A percentile compares a stretch with the other conserved stretches of the same genome.
Evolutionary conservation across 2,329 filamentous ascomycete species (phyloP).

Genomic region (Xylariaceae sp.): DNA sequence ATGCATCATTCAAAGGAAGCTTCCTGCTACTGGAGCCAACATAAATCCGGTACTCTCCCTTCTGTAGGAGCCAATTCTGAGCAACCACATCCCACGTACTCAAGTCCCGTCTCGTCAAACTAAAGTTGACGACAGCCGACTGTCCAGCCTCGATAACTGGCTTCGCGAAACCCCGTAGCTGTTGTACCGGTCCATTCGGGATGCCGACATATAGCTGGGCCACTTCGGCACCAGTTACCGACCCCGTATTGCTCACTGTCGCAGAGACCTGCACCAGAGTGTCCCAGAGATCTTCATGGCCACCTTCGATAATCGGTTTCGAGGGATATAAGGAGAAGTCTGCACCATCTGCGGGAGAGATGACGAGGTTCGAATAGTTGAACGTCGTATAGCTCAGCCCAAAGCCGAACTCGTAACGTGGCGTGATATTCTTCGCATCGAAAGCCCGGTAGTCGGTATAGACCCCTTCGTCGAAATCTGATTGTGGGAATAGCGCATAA

Average conservation of each 20-base stretch:
- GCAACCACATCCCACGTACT: conserved; percentile 67
- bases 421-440: conserved; percentile 61
- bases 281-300: conserved; percentile 56
- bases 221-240: conserved; percentile 67
- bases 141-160: conserved; percentile 56
- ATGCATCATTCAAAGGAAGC: conserved; percentile 47
- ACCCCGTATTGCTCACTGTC: conserved; percentile 70
- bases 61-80: conserved; percentile 67
- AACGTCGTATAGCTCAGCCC: conserved; percentile 74
- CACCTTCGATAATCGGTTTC: conserved; percentile 50
- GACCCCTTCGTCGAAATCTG: conserved; percentile 62
- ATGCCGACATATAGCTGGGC: conserved; percentile 65
- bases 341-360: conserved; percentile 23
- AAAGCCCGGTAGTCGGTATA: conserved; percentile 72
- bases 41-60: conserved; percentile 49
- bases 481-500: conserved; percentile 41
- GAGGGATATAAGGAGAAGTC: conserved; percentile 47
- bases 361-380: conserved; percentile 55
- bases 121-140: conserved; percentile 57
- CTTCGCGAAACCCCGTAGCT: conserved; percentile 70
- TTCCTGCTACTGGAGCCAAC: conserved; percentile 60
- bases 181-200: conserved; percentile 50
- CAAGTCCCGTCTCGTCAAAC: conserved; percentile 65
- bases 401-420: conserved; percentile 70
- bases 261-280: conserved; percentile 58